A percentile compares a stretch with the other conserved stretches of the same genome.
Conservation (phyloP, 2,329 filamentous ascomycete genomes). For the Fusarium brevicatenulatum region DNA sequence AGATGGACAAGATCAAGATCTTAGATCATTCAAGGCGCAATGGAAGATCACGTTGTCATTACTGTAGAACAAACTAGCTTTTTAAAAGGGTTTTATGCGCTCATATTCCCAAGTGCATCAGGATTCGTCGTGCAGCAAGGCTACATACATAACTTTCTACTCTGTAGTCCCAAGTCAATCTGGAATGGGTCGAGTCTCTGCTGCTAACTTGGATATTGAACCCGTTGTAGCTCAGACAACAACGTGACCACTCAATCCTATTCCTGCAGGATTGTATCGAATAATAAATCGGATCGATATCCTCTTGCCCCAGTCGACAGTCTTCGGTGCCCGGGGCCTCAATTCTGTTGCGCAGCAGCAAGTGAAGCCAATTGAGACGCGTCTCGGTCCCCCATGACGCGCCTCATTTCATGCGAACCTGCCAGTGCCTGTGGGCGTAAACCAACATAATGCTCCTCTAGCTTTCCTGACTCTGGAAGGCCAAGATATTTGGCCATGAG, state of each 20-base stretch:
- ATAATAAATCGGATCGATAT: too few relatives aligned
- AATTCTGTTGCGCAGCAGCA: too few relatives aligned
- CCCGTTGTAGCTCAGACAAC: accelerated
- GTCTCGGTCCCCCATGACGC: too few relatives aligned
- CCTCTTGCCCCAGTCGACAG: accelerated
- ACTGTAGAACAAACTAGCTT: accelerated
- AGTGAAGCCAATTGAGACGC: not conserved
- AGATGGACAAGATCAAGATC: not conserved
- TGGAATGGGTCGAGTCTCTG: accelerated
- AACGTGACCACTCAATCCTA: accelerated
- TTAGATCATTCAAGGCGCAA: too few relatives aligned
- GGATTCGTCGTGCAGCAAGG: accelerated
- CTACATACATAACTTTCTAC: too few relatives aligned
- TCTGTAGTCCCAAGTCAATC: accelerated
- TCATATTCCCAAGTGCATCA: accelerated
- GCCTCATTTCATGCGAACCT: not conserved
- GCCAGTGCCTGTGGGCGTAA: not conserved
- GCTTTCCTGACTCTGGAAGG: not conserved
- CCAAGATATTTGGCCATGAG: not conserved
- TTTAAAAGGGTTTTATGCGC: accelerated
- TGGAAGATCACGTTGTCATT: accelerated
- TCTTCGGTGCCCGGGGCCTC: too few relatives aligned
- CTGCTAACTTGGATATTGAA: too few relatives aligned
- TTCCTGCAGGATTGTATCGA: not conserved
- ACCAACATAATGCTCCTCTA: not conserved